These are phyloP conservation scores for Penicillium palitans DNA, from an alignment of 2,329 filamentous ascomycete species.

Conservation along the genomic window DNA sequence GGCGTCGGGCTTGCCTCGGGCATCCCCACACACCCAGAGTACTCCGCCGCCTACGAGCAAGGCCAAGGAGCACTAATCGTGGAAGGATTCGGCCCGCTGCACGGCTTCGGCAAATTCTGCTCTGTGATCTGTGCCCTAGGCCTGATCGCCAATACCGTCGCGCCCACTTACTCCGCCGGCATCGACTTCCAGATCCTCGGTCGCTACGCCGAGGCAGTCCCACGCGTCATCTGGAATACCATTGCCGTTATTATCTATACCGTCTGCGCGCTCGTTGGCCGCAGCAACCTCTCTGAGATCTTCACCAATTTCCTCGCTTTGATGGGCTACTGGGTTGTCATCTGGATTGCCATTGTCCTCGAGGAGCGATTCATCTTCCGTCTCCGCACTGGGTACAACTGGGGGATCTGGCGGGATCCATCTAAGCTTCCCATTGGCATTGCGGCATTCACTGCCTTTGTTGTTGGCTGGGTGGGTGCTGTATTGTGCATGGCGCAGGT, in stretches of 20 bases:
- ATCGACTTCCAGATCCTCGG: conserved; percentile 70
- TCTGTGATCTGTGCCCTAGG: conserved; percentile 65
- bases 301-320: conserved; percentile 69
- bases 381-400: conserved; percentile 55
- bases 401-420: conserved; percentile 61
- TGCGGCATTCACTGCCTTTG: conserved; percentile 61
- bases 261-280: conserved; percentile 64
- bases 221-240: conserved; percentile 66
- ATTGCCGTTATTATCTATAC: conserved; percentile 63
- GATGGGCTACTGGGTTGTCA: conserved; percentile 70
- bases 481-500: conserved; percentile 69
- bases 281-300: conserved; percentile 61
- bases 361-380: conserved; percentile 64
- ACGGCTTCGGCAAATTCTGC: conserved; percentile 66
- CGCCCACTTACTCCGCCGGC: conserved; percentile 64
- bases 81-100: conserved; percentile 60
- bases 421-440: conserved; percentile 62
- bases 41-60: conserved; percentile 56
- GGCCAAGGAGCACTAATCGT: conserved; percentile 67
- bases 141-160: conserved; percentile 65
- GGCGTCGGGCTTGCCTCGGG: conserved; percentile 65
- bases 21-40: conserved; percentile 53
- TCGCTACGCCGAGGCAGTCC: conserved; percentile 57
- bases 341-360: conserved; percentile 62
- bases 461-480: conserved; percentile 65